Base-by-base conservation (phyloP, 2,329 filamentous ascomycete genomes). In the Phialophora chinensis region DNA sequence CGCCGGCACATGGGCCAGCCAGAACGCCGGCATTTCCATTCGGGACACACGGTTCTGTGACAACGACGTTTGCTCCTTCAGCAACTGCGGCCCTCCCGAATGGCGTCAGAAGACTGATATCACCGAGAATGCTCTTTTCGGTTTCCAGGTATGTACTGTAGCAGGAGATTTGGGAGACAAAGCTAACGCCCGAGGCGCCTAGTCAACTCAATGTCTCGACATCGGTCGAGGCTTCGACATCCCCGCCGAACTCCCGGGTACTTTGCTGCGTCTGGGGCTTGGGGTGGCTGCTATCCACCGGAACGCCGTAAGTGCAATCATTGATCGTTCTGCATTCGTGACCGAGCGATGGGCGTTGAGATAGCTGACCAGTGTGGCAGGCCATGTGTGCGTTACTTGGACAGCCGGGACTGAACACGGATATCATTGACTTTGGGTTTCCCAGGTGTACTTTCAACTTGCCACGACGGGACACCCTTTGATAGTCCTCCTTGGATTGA, bases 1-100 rank as follows among this genome's bases (percentile, higher is more conserved):
- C 6, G 44, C 17, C 23, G 23, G 44, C 23, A 49, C 44, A 23
- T 49, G 44, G 44, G 44, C 44, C 44, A 23, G 44, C 44, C 44
- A 49, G 44, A 23, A 23, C 2, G 44, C 44, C 44, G 44, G 44
- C 17, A 49, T 49, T 23, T 49, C 44, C 44, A 49, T 49, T 8
- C 44, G 44, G 8, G 44, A 49, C 17, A 7, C 6, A 20, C 44
- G 44, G n/a, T 49, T 49, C 23, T 49, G 44, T 23, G 44, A 49
- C 17, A 23, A 49, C 44, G 44, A 49, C 44, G 44, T 49, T 49
- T 49, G 44, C 23, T 49, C 44, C 7, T 49, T 49, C 44, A 49
- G 44, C 44, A 49, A 49, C 17, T 49, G 44, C 44, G 44, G 44
- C 17, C 44, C 44, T n/a, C 44, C 17, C 6, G 23, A n/a, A n/a